Conservation (phyloP, 2,329 filamentous ascomycete species). For the Gaeumannomyces sp. region DNA sequence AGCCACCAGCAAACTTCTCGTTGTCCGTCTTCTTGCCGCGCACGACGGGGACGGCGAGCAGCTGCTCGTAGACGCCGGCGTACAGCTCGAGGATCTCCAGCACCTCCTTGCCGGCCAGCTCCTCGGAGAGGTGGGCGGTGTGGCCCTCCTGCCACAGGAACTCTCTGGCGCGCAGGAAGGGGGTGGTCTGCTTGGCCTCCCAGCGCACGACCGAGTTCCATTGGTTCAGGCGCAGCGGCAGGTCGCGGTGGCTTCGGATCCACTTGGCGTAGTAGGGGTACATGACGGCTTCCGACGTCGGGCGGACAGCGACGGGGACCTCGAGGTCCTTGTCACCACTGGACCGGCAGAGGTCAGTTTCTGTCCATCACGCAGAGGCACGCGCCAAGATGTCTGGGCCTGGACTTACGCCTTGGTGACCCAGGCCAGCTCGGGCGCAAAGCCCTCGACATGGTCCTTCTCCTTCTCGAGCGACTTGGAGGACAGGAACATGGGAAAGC, state of each 20-base stretch:
- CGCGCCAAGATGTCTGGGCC: background rate
- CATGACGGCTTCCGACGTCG: slow-evolving; percentile 75
- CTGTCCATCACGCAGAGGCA: slow-evolving; percentile 5
- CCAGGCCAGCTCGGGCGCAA: slow-evolving; percentile 88
- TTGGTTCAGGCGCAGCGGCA: slow-evolving; percentile 91
- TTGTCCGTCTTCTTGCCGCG: slow-evolving; percentile 94
- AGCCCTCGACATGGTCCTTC: slow-evolving; percentile 98
- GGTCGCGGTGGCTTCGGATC: slow-evolving; percentile 93
- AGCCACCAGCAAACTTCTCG: slow-evolving; percentile 94
- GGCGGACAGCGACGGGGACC: slow-evolving; percentile 63
- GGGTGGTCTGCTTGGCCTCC: slow-evolving; percentile 92
- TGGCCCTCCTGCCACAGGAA: slow-evolving; percentile 99
- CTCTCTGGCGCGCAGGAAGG: slow-evolving; percentile 85
- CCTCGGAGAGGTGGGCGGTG: slow-evolving; percentile 78
- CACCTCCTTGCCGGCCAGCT: slow-evolving; percentile 77
- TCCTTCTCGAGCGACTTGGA: slow-evolving; percentile 80
- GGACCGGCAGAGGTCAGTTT: slow-evolving; percentile 17
- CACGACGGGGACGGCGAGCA: slow-evolving; percentile 91
- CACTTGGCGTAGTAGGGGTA: slow-evolving; percentile 95
- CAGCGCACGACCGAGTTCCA: slow-evolving; percentile 88
- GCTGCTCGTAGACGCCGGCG: slow-evolving; percentile 83
- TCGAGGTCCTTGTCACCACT: slow-evolving; percentile 91
- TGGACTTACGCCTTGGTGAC: slow-evolving; percentile 68
- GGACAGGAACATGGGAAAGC: slow-evolving; percentile 94
- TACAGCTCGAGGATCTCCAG: slow-evolving; percentile 91